Conservation (phyloP, 305 asterid genomes). For the Rubia balearica region DNA sequence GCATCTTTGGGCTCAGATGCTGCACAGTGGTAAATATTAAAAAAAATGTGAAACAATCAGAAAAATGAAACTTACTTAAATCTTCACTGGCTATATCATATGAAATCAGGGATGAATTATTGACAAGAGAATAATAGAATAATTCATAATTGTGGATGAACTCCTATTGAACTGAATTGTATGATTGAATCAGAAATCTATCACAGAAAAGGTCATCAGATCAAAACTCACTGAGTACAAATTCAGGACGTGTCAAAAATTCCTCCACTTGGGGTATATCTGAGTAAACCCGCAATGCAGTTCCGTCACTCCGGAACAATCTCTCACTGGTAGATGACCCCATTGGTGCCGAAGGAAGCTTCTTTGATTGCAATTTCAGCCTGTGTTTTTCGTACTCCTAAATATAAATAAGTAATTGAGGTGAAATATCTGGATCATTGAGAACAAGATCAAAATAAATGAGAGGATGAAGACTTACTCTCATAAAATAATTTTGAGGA, state of each 20-base stretch:
- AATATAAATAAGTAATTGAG: constrained; percentile 15
- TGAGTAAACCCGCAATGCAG: constrained; percentile 65
- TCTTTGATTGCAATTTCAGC: constrained; percentile 39
- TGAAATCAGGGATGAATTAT: neutral
- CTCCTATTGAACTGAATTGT: constrained; percentile 7
- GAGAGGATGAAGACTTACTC: constrained; percentile 32
- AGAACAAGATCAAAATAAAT: neutral
- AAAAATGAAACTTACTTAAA: neutral
- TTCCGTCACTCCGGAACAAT: constrained; percentile 39
- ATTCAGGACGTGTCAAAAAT: constrained; percentile 77
- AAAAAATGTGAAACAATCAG: neutral
- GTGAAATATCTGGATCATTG: neutral
- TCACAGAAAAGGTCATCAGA: neutral
- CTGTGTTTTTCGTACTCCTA: constrained; percentile 69
- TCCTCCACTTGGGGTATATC: constrained; percentile 89
- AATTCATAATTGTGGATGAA: constrained; percentile 4
- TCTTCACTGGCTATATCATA: neutral
- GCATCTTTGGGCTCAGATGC: constrained; percentile 90
- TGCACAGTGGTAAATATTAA: constrained; percentile 27
- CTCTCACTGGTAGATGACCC: constrained; percentile 37
- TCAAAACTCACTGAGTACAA: constrained; percentile 55
- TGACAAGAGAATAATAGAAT: neutral
- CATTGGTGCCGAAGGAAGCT: constrained; percentile 30
- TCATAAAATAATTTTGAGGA: constrained; percentile 70
- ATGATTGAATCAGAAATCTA: constrained; percentile 5